Conservation (phyloP, 768 basidiomycete genomes). For the Tricholoma saponaceum region DNA sequence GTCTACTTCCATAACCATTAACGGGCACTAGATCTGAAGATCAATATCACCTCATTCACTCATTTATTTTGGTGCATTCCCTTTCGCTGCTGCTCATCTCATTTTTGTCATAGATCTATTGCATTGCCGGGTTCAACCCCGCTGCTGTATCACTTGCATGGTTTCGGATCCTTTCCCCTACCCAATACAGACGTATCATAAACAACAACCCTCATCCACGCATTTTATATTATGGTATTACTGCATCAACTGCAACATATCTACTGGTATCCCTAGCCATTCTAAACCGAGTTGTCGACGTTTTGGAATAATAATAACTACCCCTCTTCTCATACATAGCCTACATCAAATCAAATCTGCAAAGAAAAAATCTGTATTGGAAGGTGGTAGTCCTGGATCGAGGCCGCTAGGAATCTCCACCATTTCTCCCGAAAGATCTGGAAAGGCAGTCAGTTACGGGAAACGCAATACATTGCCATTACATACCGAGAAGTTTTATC, state of each 20-base stretch:
- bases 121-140: constrained; percentile 81
- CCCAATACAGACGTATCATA: constrained; percentile 14
- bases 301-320: constrained; percentile 18
- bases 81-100: constrained; percentile 29
- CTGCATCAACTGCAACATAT: constrained; percentile 61
- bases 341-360: constrained; percentile 54
- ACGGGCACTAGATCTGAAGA: constrained; percentile 32
- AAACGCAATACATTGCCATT: not conserved
- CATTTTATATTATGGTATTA: constrained; percentile 15
- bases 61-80: constrained; percentile 20
- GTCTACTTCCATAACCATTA: constrained; percentile 29
- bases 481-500: constrained; percentile 80
- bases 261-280: constrained; percentile 15
- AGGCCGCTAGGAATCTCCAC: constrained; percentile 85
- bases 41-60: constrained; percentile 12
- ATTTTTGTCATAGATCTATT: constrained; percentile 10
- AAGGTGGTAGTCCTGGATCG: constrained; percentile 72
- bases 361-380: constrained; percentile 82
- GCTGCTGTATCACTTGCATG: constrained; percentile 38
- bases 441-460: not conserved
- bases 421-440: constrained; percentile 85
- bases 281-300: constrained; percentile 14
- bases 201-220: constrained; percentile 11
- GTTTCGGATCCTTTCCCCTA: constrained; percentile 20
- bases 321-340: not conserved